Evolutionary conservation across 2,329 filamentous ascomycete species (phyloP), one percentile per base, ranked within the genome.

Genomic region (Calonectria hongkongensis): DNA sequence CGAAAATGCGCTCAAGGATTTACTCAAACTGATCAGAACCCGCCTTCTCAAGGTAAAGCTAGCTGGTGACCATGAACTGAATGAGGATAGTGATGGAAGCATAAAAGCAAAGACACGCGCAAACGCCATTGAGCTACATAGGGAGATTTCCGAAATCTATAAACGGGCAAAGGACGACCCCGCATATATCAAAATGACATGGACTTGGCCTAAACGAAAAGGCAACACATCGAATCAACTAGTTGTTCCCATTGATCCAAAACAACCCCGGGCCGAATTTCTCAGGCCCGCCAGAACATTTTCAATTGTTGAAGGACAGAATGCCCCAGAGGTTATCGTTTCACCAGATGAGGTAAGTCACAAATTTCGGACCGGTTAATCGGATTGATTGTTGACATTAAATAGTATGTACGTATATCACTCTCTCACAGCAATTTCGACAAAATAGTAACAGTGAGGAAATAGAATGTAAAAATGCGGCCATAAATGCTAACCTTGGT

Each of bases 1-100:
- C 3, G 18, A 54, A 18, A 54, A 54, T 12, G 50, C 50, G 12
- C 25, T 54, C 50, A 18, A 54, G 5, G 50, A 54, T 54, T n/a
- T 33, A 7, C 50, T 54, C 7, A 33, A n/a, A 8, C 18, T 54
- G 4, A 54, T 54, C 15, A 54, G 28, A 21, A 30, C 27, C 2
- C 50, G 50, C n/a, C 50, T 54, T 33, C 50, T 54, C 18, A 54
- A 54, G 50, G 50, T 54, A 33, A 54, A 54, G 18, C 30, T 54
- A 30, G 50, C 50, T 12, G 27, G 27, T n/a, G 16, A 33, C 16
- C 18, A 33, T 4, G 3, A 12, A 27, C 18, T 33, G 16, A 54
- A 54, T 10, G 50, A 33, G 9, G 50, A n/a, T 7, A 54, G 28
- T 18, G 28, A 33, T 33, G 15, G 9, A 18, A 6, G 18, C 9